Base-by-base conservation (phyloP, 1,139 yeast species). In the Nematodospora anomalae region DNA sequence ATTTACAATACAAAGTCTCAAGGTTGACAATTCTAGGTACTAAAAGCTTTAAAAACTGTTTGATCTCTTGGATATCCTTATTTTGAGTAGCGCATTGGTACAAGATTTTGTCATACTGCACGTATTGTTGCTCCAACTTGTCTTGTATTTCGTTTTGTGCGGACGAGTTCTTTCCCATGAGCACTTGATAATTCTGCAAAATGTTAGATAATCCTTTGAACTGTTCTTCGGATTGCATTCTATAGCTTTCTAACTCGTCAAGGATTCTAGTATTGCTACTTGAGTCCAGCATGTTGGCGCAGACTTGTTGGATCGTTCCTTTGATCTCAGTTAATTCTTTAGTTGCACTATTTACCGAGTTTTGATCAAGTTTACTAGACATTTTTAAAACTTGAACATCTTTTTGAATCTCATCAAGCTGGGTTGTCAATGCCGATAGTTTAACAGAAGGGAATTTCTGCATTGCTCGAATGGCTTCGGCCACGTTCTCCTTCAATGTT, bases 401-500 rank as follows among this genome's bases (percentile, higher is more conserved):
- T 3, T 26, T 16, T 10, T 32, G 26, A 25, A 37, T 33, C 12
- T 34, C 26, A 11, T 32, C 24, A 4, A 38, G 16, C 16, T 38
- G 29, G 6, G 18, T 14, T n/a, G 28, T n/a, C 11, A 20, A 18
- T 3, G 10, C 26, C 5, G 21, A 10, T 16, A 38, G 8, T 9
- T 38, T 32, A 11, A 11, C 10, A 12, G 8, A 11, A 4, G 38
- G 22, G 9, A 32, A 26, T 8, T 30, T 21, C 15, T 25, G 30
- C 8, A 40, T 18, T n/a, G 27, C 10, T 15, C 32, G 25, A 15
- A 14, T 15, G 5, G 33, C 42, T 16, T 40, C 40, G 6, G 40
- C 34, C 11, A 55, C 32, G 11, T 36, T 21, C 11, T 53, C 50
- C 36, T 62, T 60, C 26, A 64, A 47, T 3, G 61, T 53, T 10